These are phyloP conservation scores for Cyanodermella asteris DNA, from an alignment of 2,329 filamentous ascomycete genomes.

Conservation along the genomic window DNA sequence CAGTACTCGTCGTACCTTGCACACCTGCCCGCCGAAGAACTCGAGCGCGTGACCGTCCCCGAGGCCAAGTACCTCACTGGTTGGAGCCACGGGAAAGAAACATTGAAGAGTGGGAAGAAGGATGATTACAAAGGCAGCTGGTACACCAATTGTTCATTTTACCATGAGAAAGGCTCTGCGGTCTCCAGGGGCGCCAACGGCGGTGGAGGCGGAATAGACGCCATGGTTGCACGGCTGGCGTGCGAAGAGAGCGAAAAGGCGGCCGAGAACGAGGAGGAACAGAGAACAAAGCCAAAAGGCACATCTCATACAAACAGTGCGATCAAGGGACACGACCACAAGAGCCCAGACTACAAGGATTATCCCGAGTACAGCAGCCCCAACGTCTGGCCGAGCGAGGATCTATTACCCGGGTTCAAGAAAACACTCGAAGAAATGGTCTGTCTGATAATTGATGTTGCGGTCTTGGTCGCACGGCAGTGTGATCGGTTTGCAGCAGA, in stretches of 20 bases:
- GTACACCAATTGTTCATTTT: conserved; percentile 40
- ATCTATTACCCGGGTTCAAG: conserved; percentile 53
- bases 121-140: conserved; percentile 43
- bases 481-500: conserved; percentile 64
- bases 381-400: conserved; percentile 65
- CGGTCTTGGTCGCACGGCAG: conserved; percentile 67
- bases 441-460: conserved; percentile 68
- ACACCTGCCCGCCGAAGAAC: conserved; percentile 47
- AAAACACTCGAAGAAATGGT: conserved; percentile 54
- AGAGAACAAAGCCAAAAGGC: too few relatives aligned
- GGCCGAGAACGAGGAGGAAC: too few relatives aligned
- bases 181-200: conserved; percentile 14
- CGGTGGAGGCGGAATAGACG: too few relatives aligned
- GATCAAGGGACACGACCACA: too few relatives aligned
- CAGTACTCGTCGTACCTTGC: conserved; percentile 80
- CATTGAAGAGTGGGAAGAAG: conserved; percentile 35
- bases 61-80: conserved; percentile 44
- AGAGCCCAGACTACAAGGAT: conserved; percentile 21
- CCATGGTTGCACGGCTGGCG: too few relatives aligned
- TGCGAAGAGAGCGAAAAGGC: too few relatives aligned
- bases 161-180: conserved; percentile 14
- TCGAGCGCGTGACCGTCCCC: conserved; percentile 28
- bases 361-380: conserved; percentile 77
- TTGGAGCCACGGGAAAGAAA: conserved; percentile 53
- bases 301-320: conserved; percentile 10